Evolutionary conservation across 2,329 filamentous ascomycete species (phyloP).

Genomic region (Colletotrichum simmondsii): DNA sequence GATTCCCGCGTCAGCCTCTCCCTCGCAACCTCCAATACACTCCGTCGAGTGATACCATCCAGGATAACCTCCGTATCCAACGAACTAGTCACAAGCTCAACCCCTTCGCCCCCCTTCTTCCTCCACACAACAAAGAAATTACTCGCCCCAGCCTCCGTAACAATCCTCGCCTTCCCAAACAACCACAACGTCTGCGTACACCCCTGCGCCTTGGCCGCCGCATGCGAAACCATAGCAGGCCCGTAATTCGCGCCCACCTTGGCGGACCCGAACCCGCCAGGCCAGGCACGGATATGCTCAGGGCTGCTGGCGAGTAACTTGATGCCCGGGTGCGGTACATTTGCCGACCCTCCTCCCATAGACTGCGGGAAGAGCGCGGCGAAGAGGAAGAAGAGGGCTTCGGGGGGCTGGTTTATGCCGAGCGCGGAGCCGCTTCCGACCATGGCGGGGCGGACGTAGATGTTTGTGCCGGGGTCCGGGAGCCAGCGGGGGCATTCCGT

Average conservation of each 20-base stretch:
- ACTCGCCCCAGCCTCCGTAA: slow-evolving; percentile 71
- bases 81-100: slow-evolving; percentile 84
- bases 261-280: slow-evolving; percentile 70
- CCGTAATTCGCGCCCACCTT: slow-evolving; percentile 75
- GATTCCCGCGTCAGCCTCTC: slow-evolving; percentile 66
- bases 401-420: slow-evolving; percentile 71
- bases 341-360: neutral
- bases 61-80: slow-evolving; percentile 86
- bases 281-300: slow-evolving; percentile 41
- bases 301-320: slow-evolving; percentile 9
- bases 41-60: slow-evolving; percentile 85
- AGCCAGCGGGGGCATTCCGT: slow-evolving; percentile 70
- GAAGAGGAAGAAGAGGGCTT: slow-evolving; percentile 75
- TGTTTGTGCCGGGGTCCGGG: slow-evolving; percentile 65
- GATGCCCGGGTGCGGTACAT: neutral
- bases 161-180: slow-evolving; percentile 64
- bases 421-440: slow-evolving; percentile 71
- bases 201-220: slow-evolving; percentile 61
- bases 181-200: slow-evolving; percentile 73
- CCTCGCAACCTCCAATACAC: slow-evolving; percentile 78
- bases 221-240: slow-evolving; percentile 65
- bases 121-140: slow-evolving; percentile 72
- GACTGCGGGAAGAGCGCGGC: slow-evolving; percentile 43
- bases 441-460: slow-evolving; percentile 75
- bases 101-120: slow-evolving; percentile 54